Evolutionary conservation across 202 grass and related monocot genomes (phyloP), one percentile per base, ranked within the genome.

Genomic region (Carex sylvatica): DNA sequence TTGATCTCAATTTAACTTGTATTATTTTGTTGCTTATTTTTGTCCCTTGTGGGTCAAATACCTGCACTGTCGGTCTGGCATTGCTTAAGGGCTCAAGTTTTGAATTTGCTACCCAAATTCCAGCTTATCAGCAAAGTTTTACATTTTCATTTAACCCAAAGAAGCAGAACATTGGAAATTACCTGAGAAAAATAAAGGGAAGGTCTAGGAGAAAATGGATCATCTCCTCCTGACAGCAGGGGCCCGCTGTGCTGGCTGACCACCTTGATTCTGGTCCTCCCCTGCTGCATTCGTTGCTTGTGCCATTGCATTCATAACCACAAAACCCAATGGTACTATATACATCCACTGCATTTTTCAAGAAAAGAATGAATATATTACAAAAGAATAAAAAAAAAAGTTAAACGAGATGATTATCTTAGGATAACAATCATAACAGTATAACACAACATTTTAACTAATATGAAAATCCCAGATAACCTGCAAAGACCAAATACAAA

Each of bases 281-380:
- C 86, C 90, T 5, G 89, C 89, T 85, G 94, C 84, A 63, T 95
- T 98, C 58, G 88, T 89, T 65, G 92, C 96, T 88, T 94, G 92
- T 55, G 96, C 94, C 78, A 98, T 65, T 60, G 91, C 92, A 79
- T 98, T 98, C 92, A 98, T 90, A 77, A 95, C 84, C 75, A 98
- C 94, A 82, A 98, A 91, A 85, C 89, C 92, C 6, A 98, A 84
- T 16, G 96, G 96, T 82, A 98, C 88, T 61, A 95, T 81, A 87
- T 99, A 99, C 96, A 98, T 98, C 95, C 95, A 98, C 95, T 98
- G 90, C 86, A 92, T 78, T 78, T 77, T 78, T 19, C 26, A 60
- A 78, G 4, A 36, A 78, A 11, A 78, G 38, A 64, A 81, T 28
- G 33, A 18, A 35, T 31, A 81, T 19, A 36, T 26, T 81, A 65